Base-by-base conservation (phyloP, 192 early-diverging fungal species). In the Podila horticola region DNA sequence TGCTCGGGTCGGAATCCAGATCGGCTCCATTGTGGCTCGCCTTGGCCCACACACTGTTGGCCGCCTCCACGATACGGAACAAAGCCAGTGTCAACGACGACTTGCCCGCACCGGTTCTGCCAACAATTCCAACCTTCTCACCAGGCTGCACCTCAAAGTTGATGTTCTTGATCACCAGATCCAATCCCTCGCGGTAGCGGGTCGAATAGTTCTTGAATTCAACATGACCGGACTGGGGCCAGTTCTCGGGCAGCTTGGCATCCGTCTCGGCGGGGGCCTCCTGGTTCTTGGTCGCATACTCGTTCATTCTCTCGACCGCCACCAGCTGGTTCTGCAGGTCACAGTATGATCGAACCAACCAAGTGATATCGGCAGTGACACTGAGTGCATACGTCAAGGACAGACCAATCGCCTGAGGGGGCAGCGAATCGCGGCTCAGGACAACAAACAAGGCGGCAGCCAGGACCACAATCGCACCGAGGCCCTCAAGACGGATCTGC, bases 291-390 rank as follows among this genome's bases (percentile, higher is more conserved):
- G 87, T 84, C 48, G 91, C 82, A 5, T 92, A 89, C 83, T 97
- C 95, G 45, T 88, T 75, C 31, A 97, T 83, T 11, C 96, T 90
- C 83, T 95, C 94, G 12, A 94, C 92, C 12, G 92, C 89, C 5
- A 91, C 89, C 66, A 93, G 83, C 30, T 88, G 87, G 84, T 59
- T 91, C 79, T 95, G 95, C 55, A 97, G 91, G 74, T 97, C 95
- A 67, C 94, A 94, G 64, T 89, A 93, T 48, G 92, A 90, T 10
- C 95, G 88, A 20, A 97, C 91, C 75, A 93, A 88, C 96, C 94
- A 96, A 66, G 93, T 94, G 34, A 97, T 84, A 62, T 93, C 91
- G 60, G 94, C 91, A 11, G 96, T 95, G 41, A 95, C 88, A 10
- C 83, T 85, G 10, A 93, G 74, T 9, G 94, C 91, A 77, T 94